A percentile compares a stretch with the other conserved stretches of the same genome.
These are phyloP conservation scores for Fusarium ramigenum DNA, from an alignment of 2,329 filamentous ascomycete genomes.

Conservation along the genomic window DNA sequence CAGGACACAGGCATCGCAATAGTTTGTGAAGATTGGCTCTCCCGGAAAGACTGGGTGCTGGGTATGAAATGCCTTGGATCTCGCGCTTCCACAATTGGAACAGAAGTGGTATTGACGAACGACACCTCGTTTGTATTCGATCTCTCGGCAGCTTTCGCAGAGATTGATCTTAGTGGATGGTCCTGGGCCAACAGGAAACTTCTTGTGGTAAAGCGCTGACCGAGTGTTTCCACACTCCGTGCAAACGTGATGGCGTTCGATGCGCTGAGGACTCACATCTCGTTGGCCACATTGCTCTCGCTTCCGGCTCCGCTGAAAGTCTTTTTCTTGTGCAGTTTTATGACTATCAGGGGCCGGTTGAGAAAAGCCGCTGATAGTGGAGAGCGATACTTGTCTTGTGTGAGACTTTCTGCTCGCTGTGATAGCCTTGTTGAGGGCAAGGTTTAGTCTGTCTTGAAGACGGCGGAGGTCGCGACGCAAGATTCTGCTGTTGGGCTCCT, in stretches of 20 bases:
- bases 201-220: constrained; percentile 48
- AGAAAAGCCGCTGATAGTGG: neutral
- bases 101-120: constrained; percentile 52
- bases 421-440: constrained; percentile 42
- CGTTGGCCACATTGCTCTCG: neutral
- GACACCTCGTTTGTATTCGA: constrained; percentile 34
- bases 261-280: constrained; percentile 32
- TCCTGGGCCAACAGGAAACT: constrained; percentile 43
- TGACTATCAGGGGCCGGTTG: neutral
- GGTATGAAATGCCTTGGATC: constrained; percentile 52
- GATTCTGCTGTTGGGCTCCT: constrained; percentile 30
- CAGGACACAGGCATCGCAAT: constrained; percentile 44
- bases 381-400: neutral
- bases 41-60: constrained; percentile 38
- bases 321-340: neutral
- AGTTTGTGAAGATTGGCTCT: constrained; percentile 45
- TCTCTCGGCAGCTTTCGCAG: constrained; percentile 48
- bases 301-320: neutral
- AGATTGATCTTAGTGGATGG: constrained; percentile 46
- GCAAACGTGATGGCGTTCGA: constrained; percentile 47
- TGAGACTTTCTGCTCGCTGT: constrained; percentile 1
- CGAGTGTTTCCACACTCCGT: constrained; percentile 49
- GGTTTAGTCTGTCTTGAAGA: constrained; percentile 46
- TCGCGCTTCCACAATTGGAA: constrained; percentile 51
- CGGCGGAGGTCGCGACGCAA: constrained; percentile 39